A percentile compares a stretch with the other conserved stretches of the same genome.
Evolutionary conservation across 1,284 basidiomycete species (phyloP).

Genomic region (Leccinum subatratum): DNA sequence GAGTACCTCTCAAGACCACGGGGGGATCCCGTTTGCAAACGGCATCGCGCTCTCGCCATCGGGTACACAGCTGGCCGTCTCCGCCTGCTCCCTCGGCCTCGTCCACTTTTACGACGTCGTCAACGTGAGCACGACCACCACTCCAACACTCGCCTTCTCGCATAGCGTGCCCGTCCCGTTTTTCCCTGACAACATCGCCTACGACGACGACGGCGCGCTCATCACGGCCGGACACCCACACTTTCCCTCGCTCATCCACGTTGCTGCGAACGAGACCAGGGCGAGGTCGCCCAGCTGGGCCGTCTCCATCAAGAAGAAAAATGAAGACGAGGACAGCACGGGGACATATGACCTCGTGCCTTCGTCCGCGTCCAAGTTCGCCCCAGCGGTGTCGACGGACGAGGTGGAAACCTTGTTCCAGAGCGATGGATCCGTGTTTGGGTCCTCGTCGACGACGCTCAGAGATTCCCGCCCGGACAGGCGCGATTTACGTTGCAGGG

Average conservation of each 20-base stretch:
- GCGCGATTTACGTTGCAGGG: conserved; percentile 49
- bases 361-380: conserved; percentile 40
- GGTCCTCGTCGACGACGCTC: conserved; percentile 47
- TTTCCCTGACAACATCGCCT: conserved; percentile 57
- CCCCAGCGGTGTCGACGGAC: conserved; percentile 35
- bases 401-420: conserved; percentile 58
- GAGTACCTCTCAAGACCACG: no score
- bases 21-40: conserved; percentile 64
- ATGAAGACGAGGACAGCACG: background rate
- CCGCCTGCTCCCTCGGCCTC: conserved; percentile 45
- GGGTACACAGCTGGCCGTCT: conserved; percentile 49
- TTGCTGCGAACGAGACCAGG: conserved; percentile 41
- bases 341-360: conserved; percentile 44
- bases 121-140: conserved; percentile 36
- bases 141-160: conserved; percentile 16
- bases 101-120: conserved; percentile 48
- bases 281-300: conserved; percentile 54
- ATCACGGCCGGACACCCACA: conserved; percentile 63
- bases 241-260: conserved; percentile 45
- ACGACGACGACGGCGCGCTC: conserved; percentile 43
- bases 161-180: conserved; percentile 52
- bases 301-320: conserved; percentile 34
- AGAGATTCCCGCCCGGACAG: conserved; percentile 42
- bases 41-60: conserved; percentile 56
- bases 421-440: conserved; percentile 55